Base-by-base conservation (phyloP, 2,329 filamentous ascomycete species). In the Aureobasidium lini region DNA sequence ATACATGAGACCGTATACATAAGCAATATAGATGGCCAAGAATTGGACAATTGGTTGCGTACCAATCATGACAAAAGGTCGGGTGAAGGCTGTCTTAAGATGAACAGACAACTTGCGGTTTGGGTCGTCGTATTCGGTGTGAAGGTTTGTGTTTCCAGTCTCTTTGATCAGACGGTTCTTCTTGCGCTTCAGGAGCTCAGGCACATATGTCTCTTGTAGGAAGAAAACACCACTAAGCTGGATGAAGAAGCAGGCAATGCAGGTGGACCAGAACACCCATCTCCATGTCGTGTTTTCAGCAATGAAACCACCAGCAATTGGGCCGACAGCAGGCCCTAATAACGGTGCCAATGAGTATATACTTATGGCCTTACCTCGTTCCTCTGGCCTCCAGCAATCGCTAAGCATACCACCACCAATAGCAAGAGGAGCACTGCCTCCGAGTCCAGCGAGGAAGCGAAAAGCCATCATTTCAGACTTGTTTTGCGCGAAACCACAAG, bases 191-290 rank as follows among this genome's bases (percentile, higher is more conserved):
- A 89, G 79, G 4, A 90, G 77, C 16, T 81, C 81, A 0, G 86
- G 84, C 0, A 79, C 81, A 69, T 88, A 88, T 2, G 85, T 88
- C 68, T 89, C 86, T 59, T 79, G 78, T 1, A 85, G 76, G 63
- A 85, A 79, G 68, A 85, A 81, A 50, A 88, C 70, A 5, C 86
- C 86, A 7, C 80, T 72, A 10, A 79, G 61, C 67, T 88, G 85
- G 53, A 90, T 81, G 11, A 82, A 61, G 1, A 77, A 85, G 60
- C 84, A 83, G 28, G 76, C 76, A 60, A 89, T 85, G 1, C 83
- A 82, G 0, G 84, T 87, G 0, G 83, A 77, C 72, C 81, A 88
- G 73, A 90, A 90, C 7, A 84, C 81, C 87, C 87, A 90, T 40
- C 86, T 79, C 88, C 88, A 90, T n/a, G 53, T 61, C 5, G 40